Evolutionary conservation across 1,284 basidiomycete species (phyloP), one percentile per base, ranked within the genome.

Genomic region (Quambalaria eucalypti): DNA sequence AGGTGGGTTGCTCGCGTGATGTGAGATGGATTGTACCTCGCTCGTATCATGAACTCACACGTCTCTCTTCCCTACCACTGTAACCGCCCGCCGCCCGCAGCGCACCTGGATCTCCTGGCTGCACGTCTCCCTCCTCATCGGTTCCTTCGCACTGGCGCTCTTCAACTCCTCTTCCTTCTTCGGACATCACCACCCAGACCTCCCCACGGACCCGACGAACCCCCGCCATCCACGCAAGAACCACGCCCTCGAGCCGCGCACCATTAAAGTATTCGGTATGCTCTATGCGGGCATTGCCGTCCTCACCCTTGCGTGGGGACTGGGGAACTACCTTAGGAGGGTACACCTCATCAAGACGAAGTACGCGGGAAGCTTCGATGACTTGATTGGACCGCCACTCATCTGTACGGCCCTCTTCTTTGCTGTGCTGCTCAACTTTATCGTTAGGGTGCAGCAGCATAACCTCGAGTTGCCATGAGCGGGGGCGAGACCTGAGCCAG

Each of bases 281-380:
- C 78, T 82, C 1, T 98, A 97, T 68, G 90, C 90, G 6, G 66
- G 81, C 2, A 87, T 97, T 40, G 71, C 71, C 4, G 57, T 72
- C 5, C 56, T 66, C 33, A 67, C 65, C 23, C 61, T 74, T 19
- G 48, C 89, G 2, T 97, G 97, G 78, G 90, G 88, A 0, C 92
- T 88, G 76, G 79, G 78, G 7, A 79, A 93, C 55, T 96, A 93
- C 76, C 90, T 96, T 74, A 82, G 85, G 61, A 84, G 93, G 48
- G 84, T 97, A 52, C 87, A 87, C 46, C 85, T 91, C 82, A 97
- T 98, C 67, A 86, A 87, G 28, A 84, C 85, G 60, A 82, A 90
- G 51, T 87, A 92, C 78, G 85, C 90, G n/a, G 88, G 89, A 2
- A 84, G 87, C 69, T 95, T 96, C 71, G 90, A 90, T 91, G 71